Evolutionary conservation across 148 eudicot genomes (phyloP).

Genomic region (Bassia scoparia): DNA sequence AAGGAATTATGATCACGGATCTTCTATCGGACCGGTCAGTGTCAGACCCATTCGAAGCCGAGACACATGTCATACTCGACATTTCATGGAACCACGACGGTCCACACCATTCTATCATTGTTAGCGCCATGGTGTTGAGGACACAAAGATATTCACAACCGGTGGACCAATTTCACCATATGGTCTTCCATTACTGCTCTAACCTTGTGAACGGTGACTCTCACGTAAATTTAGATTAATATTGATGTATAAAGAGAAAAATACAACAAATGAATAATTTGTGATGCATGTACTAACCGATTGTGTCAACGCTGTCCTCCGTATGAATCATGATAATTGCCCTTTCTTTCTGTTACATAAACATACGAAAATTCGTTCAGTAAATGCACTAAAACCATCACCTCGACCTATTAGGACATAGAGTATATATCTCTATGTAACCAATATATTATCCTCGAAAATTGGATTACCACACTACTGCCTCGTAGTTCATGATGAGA

Average conservation of each 20-base stretch:
- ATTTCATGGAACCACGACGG: conserved; percentile 27
- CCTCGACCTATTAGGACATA: too few species aligned
- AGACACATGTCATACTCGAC: conserved; percentile 33
- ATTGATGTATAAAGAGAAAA: too few species aligned
- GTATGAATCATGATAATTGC: too few species aligned
- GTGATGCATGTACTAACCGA: too few species aligned
- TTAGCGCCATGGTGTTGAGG: conserved; percentile 49
- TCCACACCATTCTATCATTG: conserved; percentile 38
- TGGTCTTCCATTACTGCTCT: conserved; percentile 46
- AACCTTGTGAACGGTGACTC: conserved; percentile 77
- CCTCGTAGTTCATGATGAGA: conserved; percentile 10
- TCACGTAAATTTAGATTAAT: too few species aligned
- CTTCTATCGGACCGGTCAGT: conserved; percentile 42
- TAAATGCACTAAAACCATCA: too few species aligned
- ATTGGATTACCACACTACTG: background rate
- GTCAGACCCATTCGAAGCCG: conserved; percentile 54
- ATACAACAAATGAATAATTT: too few species aligned
- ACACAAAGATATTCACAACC: conserved; percentile 76
- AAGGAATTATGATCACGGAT: conserved; percentile 36
- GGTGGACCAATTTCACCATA: conserved; percentile 48
- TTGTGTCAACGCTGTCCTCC: too few species aligned
- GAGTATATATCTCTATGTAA: too few species aligned
- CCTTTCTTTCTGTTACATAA: too few species aligned
- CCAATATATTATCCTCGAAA: background rate
- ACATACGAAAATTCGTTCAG: too few species aligned